A percentile compares a stretch with the other conserved stretches of the same genome.
phyloP scores from a whole-genome alignment of 1,139 yeast species.

The Eremothecium cymbalariae region DNA sequence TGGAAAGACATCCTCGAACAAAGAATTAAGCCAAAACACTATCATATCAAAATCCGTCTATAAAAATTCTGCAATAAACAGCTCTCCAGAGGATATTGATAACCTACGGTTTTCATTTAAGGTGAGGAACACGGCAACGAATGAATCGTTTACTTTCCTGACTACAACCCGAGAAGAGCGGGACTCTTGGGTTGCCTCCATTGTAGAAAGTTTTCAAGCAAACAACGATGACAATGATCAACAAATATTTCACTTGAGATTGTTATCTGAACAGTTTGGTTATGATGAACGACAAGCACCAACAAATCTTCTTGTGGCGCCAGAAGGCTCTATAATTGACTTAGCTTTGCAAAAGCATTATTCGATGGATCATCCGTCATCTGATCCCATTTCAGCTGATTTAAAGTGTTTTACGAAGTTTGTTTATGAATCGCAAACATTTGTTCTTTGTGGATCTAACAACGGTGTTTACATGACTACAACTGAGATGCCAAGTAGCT shows the following conservation, averaged over 20 bases:
- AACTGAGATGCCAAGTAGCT: slow-evolving; percentile 33
- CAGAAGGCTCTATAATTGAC: slow-evolving; percentile 58
- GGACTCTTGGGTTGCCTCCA: slow-evolving; percentile 50
- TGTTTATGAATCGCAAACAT: slow-evolving; percentile 29
- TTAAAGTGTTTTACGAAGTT: slow-evolving; percentile 44
- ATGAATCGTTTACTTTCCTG: slow-evolving; percentile 49
- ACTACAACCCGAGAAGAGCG: slow-evolving; percentile 49
- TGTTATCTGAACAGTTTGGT: slow-evolving; percentile 56
- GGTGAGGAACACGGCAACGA: slow-evolving; percentile 42
- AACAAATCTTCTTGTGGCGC: slow-evolving; percentile 49
- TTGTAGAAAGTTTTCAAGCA: slow-evolving; percentile 48
- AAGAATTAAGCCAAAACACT: slow-evolving; percentile 18
- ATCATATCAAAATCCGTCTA: slow-evolving; percentile 13
- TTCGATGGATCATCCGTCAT: slow-evolving; percentile 10
- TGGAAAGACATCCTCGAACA: slow-evolving; percentile 18
- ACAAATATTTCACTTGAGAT: slow-evolving; percentile 49
- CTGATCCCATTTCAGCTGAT: slow-evolving; percentile 25
- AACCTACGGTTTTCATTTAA: slow-evolving; percentile 37
- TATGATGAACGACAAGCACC: slow-evolving; percentile 53
- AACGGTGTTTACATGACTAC: slow-evolving; percentile 32
- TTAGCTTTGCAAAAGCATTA: slow-evolving; percentile 36
- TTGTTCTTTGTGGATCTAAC: slow-evolving; percentile 29
- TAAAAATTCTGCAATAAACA: slow-evolving; percentile 14
- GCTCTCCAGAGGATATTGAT: slow-evolving; percentile 19
- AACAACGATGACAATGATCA: slow-evolving; percentile 40